phyloP scores from a whole-genome alignment of 129 eudicot species.

The Helichrysum umbraculigerum region DNA sequence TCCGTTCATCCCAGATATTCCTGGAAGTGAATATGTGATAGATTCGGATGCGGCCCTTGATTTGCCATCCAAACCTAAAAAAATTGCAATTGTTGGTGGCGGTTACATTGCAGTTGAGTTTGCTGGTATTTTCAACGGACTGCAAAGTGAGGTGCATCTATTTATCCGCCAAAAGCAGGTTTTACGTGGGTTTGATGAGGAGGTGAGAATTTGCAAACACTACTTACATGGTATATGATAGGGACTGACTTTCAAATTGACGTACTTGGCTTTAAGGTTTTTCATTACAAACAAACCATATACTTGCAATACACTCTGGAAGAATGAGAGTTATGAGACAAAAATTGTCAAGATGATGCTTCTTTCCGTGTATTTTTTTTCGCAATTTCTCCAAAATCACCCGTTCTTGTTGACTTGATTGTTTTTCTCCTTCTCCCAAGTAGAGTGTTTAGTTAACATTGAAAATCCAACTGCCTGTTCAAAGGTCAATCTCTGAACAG shows the following conservation, averaged over 20 bases:
- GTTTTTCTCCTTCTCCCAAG: neutral
- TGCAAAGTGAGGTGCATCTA: slow-evolving; percentile 90
- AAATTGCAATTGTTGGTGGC: slow-evolving; percentile 97
- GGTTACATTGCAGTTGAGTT: slow-evolving; percentile 97
- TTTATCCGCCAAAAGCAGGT: slow-evolving; percentile 93
- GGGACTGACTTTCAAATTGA: slow-evolving; percentile 2
- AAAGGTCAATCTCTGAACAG: slow-evolving; percentile 6
- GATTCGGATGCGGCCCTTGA: slow-evolving; percentile 98
- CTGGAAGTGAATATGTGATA: slow-evolving; percentile 85
- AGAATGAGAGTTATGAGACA: neutral
- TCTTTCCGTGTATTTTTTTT: neutral
- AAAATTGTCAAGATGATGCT: too few relatives aligned
- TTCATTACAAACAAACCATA: slow-evolving; percentile 17
- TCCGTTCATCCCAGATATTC: slow-evolving; percentile 92
- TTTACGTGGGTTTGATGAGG: slow-evolving; percentile 97
- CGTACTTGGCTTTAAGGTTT: neutral
- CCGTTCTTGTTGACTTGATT: neutral
- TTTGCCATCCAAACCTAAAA: slow-evolving; percentile 79
- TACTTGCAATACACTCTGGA: neutral
- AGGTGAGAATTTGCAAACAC: slow-evolving; percentile 49
- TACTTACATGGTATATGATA: slow-evolving; percentile 1
- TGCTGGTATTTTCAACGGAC: slow-evolving; percentile 98
- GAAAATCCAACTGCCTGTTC: neutral
- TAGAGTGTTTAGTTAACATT: slow-evolving; percentile 5
- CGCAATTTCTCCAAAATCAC: slow-evolving; percentile 3